Conservation (phyloP, 139 green algal genomes). For the Desmodesmus armatus region DNA sequence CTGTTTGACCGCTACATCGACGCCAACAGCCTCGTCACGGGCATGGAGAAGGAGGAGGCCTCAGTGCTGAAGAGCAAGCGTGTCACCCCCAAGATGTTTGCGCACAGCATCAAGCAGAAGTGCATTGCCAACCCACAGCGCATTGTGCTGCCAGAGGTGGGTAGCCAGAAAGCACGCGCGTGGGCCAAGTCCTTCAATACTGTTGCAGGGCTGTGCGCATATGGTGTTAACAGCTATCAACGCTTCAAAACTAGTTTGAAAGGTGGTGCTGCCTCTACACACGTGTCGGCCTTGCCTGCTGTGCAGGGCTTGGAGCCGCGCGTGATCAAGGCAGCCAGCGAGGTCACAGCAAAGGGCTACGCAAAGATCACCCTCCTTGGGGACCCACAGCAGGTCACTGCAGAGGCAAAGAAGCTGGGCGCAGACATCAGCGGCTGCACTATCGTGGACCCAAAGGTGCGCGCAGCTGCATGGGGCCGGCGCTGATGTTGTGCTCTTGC, state of each 20-base stretch:
- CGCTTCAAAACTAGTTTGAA: too few relatives aligned
- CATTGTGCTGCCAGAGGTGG: slow-evolving; percentile 90
- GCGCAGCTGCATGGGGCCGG: neutral
- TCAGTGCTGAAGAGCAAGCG: neutral
- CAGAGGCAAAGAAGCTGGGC: slow-evolving; percentile 64
- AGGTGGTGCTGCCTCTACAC: neutral
- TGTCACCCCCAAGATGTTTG: slow-evolving; percentile 89
- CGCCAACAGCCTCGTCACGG: slow-evolving; percentile 51
- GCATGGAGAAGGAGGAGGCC: slow-evolving; percentile 15
- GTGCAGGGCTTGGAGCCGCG: slow-evolving; percentile 44
- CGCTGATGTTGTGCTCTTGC: neutral
- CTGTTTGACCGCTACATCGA: slow-evolving; percentile 81
- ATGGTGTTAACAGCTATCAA: neutral
- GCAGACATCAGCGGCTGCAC: slow-evolving; percentile 72
- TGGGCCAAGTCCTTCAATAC: neutral
- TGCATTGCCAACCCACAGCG: slow-evolving; percentile 71
- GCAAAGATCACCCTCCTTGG: slow-evolving; percentile 85
- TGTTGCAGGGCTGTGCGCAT: neutral
- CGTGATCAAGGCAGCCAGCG: slow-evolving; percentile 43
- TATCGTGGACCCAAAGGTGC: slow-evolving; percentile 69
- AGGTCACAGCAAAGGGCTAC: slow-evolving; percentile 72
- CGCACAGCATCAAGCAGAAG: slow-evolving; percentile 73
- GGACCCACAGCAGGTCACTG: slow-evolving; percentile 58
- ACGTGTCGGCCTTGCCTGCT: neutral
- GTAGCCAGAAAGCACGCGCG: too few relatives aligned